Conservation (phyloP, 768 basidiomycete genomes). For the Tubosaeta sp. region DNA sequence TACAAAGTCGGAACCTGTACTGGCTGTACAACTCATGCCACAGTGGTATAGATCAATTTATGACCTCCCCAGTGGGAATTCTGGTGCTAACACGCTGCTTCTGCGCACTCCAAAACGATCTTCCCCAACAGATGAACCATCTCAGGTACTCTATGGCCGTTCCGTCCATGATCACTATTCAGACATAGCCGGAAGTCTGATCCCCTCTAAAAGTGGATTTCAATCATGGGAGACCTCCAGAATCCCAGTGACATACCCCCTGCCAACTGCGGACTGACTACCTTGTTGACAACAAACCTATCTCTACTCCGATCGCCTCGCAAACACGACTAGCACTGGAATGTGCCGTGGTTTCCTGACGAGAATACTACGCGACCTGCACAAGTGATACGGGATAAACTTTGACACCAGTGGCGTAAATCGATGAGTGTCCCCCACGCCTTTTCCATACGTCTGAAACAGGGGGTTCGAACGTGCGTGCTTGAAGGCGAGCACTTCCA, state of each 20-base stretch:
- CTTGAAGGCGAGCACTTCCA: conserved; percentile 1
- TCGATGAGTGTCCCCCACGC: conserved; percentile 11
- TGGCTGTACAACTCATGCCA: not conserved
- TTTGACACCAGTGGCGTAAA: not conserved
- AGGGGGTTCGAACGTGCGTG: conserved; percentile 1
- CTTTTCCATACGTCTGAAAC: conserved; percentile 6
- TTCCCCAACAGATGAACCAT: not conserved
- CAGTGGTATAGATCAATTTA: not conserved
- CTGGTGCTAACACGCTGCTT: not conserved
- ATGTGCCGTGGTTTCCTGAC: conserved; percentile 2
- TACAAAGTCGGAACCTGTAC: not conserved
- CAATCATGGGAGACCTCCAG: not conserved
- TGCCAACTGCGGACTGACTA: not conserved
- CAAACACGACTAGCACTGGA: conserved; percentile 3
- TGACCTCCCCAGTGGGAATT: not conserved
- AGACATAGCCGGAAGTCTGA: not conserved
- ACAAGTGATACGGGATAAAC: conserved; percentile 1
- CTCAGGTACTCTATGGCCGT: not conserved
- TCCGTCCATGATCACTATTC: not conserved
- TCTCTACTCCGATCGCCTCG: not conserved
- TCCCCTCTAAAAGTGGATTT: no score
- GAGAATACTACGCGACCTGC: not conserved
- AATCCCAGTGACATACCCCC: not conserved
- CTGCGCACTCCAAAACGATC: not conserved
- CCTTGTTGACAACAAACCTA: not conserved